Base-by-base conservation (phyloP, 2,329 filamentous ascomycete genomes). In the Geosmithia flava region DNA sequence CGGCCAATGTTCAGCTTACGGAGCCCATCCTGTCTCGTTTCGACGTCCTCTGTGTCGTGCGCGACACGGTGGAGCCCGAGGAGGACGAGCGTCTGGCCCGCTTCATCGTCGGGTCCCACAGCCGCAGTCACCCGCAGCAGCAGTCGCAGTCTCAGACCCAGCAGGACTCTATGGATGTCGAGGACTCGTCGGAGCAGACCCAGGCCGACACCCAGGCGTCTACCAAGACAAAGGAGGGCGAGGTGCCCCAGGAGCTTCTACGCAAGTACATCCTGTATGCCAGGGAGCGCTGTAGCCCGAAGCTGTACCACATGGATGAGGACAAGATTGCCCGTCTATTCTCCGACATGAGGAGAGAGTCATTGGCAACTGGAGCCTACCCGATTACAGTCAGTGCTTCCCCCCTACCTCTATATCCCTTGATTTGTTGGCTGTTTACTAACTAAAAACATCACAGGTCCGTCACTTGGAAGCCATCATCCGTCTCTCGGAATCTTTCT, bases 11-110 rank as follows among this genome's bases (percentile, higher is more conserved):
- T 40, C 87, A 98, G 61, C 75, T 98, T 48, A 98, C 93, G 0
- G 93, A 98, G 65, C 93, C 93, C 46, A 98, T 98, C 58, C 65
- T 98, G 61, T 97, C 91, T 13, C 91, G 93, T 78, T 98, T 98
- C 62, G 93, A 98, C 56, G 94, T 98, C 54, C 77, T 98, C 7
- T 95, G 88, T 60, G 93, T 98, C 7, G 91, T 98, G 16, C 83
- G 93, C 45, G 93, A 98, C 62, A 94, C 89, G 0, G 93, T 97
- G 6, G 90, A 97, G 56, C 91, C 93, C 0, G 75, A 70, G 15
- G 90, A 97, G 64, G 93, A 98, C 56, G 93, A 97, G 68, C 82
- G 91, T 20, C 76, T 98, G 5, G 93, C 93, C 6, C 85, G 84
- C 48, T 98, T 98, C 63, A 94, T 98, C 46, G 89, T 98, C 47